These are phyloP conservation scores for Neofusicoccum kwambonambiense DNA, from an alignment of 2,329 filamentous ascomycete genomes.

Conservation along the genomic window DNA sequence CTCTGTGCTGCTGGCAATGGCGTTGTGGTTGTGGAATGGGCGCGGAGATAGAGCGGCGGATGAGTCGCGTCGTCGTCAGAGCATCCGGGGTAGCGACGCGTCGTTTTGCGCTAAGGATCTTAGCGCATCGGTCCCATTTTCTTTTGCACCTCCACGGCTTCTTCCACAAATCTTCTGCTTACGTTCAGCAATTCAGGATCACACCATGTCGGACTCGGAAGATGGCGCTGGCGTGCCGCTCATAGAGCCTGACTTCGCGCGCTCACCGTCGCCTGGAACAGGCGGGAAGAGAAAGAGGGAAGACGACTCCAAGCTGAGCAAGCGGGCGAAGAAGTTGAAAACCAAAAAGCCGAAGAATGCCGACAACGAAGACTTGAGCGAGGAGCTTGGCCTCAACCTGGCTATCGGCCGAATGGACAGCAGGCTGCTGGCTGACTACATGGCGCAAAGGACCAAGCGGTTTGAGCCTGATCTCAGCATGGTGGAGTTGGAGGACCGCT, in stretches of 20 bases:
- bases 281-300: conserved; percentile 43
- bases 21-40: neutral
- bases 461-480: conserved; percentile 79
- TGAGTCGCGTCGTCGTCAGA: neutral
- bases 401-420: conserved; percentile 81
- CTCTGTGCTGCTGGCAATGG: neutral
- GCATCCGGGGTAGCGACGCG: neutral
- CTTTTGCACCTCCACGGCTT: neutral
- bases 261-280: conserved; percentile 25
- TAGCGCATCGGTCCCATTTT: conserved; percentile 7
- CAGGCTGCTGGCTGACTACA: conserved; percentile 77
- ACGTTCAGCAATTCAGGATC: neutral
- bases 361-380: conserved; percentile 57
- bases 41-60: neutral
- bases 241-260: conserved; percentile 40
- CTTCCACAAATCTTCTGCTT: conserved; percentile 23
- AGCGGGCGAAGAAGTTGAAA: conserved; percentile 55
- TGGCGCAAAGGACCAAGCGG: conserved; percentile 73
- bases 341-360: conserved; percentile 59
- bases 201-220: conserved; percentile 47
- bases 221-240: conserved; percentile 44
- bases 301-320: conserved; percentile 32
- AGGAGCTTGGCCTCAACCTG: conserved; percentile 64
- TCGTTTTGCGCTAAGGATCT: neutral
- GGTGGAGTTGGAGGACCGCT: conserved; percentile 80